Conservation (phyloP, 768 basidiomycete genomes). For the Leucosporidium scottii region DNA sequence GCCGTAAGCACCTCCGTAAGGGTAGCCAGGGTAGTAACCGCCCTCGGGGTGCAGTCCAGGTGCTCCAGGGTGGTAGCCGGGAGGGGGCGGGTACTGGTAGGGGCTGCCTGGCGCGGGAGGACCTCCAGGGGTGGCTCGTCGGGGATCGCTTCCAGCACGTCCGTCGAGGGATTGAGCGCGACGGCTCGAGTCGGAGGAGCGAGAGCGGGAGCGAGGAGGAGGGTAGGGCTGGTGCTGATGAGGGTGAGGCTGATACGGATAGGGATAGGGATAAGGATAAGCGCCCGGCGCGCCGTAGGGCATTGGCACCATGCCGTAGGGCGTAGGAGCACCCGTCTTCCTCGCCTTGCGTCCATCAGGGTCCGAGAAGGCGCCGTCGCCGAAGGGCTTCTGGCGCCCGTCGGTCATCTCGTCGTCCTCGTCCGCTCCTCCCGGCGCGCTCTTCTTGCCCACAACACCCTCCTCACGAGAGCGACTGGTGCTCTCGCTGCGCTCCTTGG, state of each 20-base stretch:
- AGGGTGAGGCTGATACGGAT: constrained; percentile 18
- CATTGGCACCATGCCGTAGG: constrained; percentile 26
- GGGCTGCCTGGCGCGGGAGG: neutral
- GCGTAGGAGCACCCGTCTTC: constrained; percentile 6
- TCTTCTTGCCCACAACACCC: constrained; percentile 18
- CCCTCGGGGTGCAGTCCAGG: constrained; percentile 2
- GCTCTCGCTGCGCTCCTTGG: constrained; percentile 30
- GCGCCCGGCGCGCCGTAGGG: constrained; percentile 13
- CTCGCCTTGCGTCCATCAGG: constrained; percentile 22
- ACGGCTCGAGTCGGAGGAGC: constrained; percentile 15
- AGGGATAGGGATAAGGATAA: constrained; percentile 11
- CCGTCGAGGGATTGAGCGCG: constrained; percentile 25
- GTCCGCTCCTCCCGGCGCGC: constrained; percentile 19
- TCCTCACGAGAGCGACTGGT: constrained; percentile 14
- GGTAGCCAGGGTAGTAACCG: constrained; percentile 15
- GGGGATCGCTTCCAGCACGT: constrained; percentile 4
- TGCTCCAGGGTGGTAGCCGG: constrained; percentile 19
- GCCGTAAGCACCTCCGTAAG: constrained; percentile 3
- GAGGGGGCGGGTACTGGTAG: constrained; percentile 10
- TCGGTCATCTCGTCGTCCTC: constrained; percentile 11
- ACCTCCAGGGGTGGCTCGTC: neutral
- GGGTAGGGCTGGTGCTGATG: constrained; percentile 31
- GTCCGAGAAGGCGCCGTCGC: constrained; percentile 6
- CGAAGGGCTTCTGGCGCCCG: constrained; percentile 22
- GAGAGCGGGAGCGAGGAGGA: constrained; percentile 21